These are phyloP conservation scores for Rhizopogon vulgaris DNA, from an alignment of 768 basidiomycete species.

Conservation along the genomic window DNA sequence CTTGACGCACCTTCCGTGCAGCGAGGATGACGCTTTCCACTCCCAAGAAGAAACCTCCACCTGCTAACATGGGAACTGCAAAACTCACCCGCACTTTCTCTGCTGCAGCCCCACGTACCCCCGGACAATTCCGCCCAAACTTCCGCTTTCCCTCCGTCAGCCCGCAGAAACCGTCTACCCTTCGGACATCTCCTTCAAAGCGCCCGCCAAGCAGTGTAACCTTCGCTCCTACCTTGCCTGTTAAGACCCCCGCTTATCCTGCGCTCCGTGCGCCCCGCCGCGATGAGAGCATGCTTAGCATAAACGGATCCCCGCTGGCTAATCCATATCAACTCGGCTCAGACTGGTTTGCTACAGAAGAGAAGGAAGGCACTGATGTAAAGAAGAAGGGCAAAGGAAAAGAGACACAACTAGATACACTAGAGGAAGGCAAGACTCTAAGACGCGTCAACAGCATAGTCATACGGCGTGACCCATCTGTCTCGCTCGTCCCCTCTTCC, in stretches of 20 bases:
- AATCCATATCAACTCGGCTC: conserved; percentile 70
- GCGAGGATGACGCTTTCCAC: conserved; percentile 45
- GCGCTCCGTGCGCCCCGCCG: conserved; percentile 60
- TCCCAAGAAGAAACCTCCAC: conserved; percentile 44
- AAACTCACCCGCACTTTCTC: conserved; percentile 39
- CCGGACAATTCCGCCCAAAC: conserved; percentile 15
- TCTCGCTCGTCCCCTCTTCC: conserved; percentile 29
- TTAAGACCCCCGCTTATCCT: conserved; percentile 34
- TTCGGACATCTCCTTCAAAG: conserved; percentile 17
- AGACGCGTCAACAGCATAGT: conserved; percentile 54
- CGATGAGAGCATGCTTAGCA: conserved; percentile 73
- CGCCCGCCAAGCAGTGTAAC: conserved; percentile 53
- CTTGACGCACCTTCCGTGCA: conserved; percentile 13
- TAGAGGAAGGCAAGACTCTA: conserved; percentile 10
- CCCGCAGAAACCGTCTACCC: conserved; percentile 27
- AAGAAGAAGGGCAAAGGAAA: conserved; percentile 21
- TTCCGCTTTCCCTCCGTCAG: conserved; percentile 27
- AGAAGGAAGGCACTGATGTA: conserved; percentile 21
- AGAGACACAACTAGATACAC: conserved; percentile 13
- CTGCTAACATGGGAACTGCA: conserved; percentile 48
- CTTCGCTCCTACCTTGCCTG: conserved; percentile 62
- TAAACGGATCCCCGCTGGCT: conserved; percentile 78
- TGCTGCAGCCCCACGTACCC: not conserved
- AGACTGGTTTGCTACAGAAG: conserved; percentile 45
- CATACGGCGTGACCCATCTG: conserved; percentile 52